Conservation (phyloP, 148 eudicot species). For the Rhododendron griersonianum region DNA sequence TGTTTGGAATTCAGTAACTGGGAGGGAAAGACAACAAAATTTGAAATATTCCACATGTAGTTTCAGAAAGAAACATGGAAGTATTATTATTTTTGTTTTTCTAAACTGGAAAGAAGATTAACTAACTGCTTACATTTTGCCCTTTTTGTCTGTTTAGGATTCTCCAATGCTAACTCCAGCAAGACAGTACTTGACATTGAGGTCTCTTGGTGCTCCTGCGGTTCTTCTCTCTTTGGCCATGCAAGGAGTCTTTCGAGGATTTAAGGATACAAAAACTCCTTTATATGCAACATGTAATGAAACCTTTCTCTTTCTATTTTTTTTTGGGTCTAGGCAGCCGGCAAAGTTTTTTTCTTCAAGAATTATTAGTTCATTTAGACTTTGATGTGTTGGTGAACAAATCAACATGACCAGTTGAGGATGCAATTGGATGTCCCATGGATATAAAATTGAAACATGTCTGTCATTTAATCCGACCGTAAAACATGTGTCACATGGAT, state of each 20-base stretch:
- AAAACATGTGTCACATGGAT: not conserved
- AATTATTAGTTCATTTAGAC: no score
- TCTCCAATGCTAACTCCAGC: slow-evolving; percentile 73
- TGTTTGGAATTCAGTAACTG: not conserved
- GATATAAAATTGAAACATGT: not conserved
- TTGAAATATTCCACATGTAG: not conserved
- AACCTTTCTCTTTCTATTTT: not conserved
- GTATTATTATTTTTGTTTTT: not conserved
- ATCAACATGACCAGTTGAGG: not conserved
- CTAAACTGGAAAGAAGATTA: not conserved
- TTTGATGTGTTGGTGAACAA: no score
- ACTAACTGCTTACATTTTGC: not conserved
- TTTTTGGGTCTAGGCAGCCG: not conserved
- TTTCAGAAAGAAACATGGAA: not conserved
- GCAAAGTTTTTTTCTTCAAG: not conserved
- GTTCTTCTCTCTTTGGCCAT: slow-evolving; percentile 83
- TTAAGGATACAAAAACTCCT: slow-evolving; percentile 78
- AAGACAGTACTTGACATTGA: slow-evolving; percentile 47
- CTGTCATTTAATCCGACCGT: not conserved
- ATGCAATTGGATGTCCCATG: not conserved
- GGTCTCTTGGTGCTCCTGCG: slow-evolving; percentile 84
- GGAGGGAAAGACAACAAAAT: not conserved
- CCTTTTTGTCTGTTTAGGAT: slow-evolving; percentile 26
- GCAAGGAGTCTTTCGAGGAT: slow-evolving; percentile 86
- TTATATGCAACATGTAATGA: slow-evolving; percentile 63